Base-by-base conservation (phyloP, 345 rosid genomes). In the Nephelium lappaceum region DNA sequence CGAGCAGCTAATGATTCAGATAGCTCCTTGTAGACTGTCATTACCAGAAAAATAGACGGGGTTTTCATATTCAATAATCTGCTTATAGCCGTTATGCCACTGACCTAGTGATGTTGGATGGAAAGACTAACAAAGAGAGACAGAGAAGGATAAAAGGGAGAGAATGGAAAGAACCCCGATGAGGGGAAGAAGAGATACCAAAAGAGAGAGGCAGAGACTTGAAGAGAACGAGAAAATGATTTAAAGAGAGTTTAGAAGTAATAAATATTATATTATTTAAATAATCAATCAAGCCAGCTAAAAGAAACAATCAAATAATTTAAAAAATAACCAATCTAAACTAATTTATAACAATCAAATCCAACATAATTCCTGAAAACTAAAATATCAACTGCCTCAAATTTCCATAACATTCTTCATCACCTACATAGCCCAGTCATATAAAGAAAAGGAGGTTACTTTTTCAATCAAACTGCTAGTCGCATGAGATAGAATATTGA, bases 351-450 rank as follows among this genome's bases (percentile, higher is more conserved):
- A 53, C 16, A 16, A 53, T 49, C 18, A 16, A 51, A 51, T 53
- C 58, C n/a, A 53, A 53, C 58, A 16, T n/a, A 5, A 15, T 53
- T 53, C 58, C 18, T 53, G 3, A 53, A 16, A 53, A 53, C 43
- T 41, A 53, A 53, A n/a, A 53, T 53, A 53, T 53, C 58, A 53
- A 49, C 5, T 4, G 16, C 55, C 55, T 3, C 55, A 15, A 53
- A 53, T 53, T 15, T 16, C n/a, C 12, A 53, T 14, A 53, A 53
- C 58, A 1, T 53, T 53, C 58, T 53, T 53, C 58, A 15, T 16
- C 58, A 53, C n/a, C 64, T 39, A 39, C 45, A 51, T 39, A 42
- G 67, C 67, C 72, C 76, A 71, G 67, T 38, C 65, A 45, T 27
- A 76, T 38, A 18, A 55, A 76, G 23, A 21, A 31, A 57, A 31